Evolutionary conservation across 2,329 filamentous ascomycete genomes (phyloP).

Genomic region (Diaporthe vaccinii): DNA sequence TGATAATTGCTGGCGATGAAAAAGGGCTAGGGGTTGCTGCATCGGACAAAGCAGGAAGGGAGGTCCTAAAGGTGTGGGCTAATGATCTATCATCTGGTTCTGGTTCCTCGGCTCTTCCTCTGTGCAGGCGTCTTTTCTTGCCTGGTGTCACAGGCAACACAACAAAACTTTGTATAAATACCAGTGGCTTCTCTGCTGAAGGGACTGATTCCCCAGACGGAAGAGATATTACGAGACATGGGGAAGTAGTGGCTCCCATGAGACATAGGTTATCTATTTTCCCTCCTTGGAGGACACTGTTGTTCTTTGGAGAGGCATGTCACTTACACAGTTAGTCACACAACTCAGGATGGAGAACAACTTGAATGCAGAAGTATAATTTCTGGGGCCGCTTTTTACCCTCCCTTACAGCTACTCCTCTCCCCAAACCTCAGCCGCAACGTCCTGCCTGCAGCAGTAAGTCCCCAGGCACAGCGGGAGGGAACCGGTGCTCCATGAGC

Average conservation of each 20-base stretch:
- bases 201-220: background rate
- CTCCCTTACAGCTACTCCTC: background rate
- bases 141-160: constrained; percentile 7
- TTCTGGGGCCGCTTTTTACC: background rate
- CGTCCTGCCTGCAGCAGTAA: background rate
- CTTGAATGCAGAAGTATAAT: background rate
- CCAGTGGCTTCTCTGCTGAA: constrained; percentile 15
- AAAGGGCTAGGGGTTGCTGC: background rate
- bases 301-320: background rate
- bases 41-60: constrained; percentile 2
- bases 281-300: constrained; percentile 5
- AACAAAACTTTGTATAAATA: constrained; percentile 25
- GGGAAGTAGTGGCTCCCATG: background rate
- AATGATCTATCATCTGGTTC: constrained; percentile 22
- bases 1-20: background rate
- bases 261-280: constrained; percentile 7
- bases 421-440: background rate
- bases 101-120: background rate
- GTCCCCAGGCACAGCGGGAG: background rate
- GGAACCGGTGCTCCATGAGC: constrained; percentile 6
- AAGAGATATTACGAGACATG: background rate
- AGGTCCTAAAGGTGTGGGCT: background rate
- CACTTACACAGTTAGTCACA: background rate
- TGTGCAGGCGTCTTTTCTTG: constrained; percentile 2
- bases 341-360: background rate